Conservation (phyloP, 2,329 filamentous ascomycete genomes). For the Neurospora crassa region DNA sequence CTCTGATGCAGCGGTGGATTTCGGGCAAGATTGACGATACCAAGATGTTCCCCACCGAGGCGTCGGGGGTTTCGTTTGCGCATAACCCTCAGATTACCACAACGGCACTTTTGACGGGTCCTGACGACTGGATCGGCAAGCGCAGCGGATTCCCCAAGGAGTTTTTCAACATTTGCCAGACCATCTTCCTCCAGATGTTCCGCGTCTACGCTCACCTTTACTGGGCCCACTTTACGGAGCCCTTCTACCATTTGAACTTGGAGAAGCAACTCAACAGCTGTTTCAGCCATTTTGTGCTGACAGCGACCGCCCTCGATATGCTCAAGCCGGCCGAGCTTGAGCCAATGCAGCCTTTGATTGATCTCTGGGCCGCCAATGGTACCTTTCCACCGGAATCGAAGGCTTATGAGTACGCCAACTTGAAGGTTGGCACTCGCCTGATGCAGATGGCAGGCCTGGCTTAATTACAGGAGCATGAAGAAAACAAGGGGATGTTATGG, state of each 20-base stretch:
- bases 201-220: conserved; percentile 96
- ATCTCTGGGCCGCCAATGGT: conserved; percentile 83
- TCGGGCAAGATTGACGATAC: conserved; percentile 89
- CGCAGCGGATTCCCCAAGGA: conserved; percentile 84
- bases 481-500: background rate
- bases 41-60: conserved; percentile 82
- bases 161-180: conserved; percentile 84
- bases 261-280: conserved; percentile 79
- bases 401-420: conserved; percentile 55
- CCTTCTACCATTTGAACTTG: conserved; percentile 66
- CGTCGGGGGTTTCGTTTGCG: conserved; percentile 57
- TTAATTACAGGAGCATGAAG: conserved; percentile 5
- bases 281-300: conserved; percentile 77
- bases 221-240: conserved; percentile 86
- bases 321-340: conserved; percentile 84
- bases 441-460: conserved; percentile 21
- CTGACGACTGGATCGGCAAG: conserved; percentile 73
- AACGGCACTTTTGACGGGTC: conserved; percentile 37
- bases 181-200: conserved; percentile 97
- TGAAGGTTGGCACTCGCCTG: conserved; percentile 42
- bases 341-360: conserved; percentile 90
- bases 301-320: conserved; percentile 72
- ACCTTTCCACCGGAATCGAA: conserved; percentile 71
- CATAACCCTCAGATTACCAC: conserved; percentile 48
- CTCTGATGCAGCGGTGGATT: conserved; percentile 94